These are phyloP conservation scores for Neolecta irregularis DNA, from an alignment of 1,139 yeast genomes.

Conservation along the genomic window DNA sequence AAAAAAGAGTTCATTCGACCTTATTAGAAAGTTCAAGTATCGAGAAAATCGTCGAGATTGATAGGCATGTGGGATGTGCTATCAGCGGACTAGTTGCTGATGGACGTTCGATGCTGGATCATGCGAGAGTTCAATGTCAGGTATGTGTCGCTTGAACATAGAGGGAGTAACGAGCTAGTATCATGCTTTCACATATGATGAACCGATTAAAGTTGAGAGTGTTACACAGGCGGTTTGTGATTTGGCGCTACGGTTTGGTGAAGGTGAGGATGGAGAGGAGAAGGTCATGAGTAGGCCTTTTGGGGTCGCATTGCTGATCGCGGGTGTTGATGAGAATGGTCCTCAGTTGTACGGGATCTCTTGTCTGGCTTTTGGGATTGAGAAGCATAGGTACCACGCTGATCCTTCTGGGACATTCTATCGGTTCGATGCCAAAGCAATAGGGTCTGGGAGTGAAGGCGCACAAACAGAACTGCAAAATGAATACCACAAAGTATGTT, in stretches of 20 bases:
- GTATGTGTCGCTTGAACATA: conserved; percentile 3
- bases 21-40: conserved; percentile 82
- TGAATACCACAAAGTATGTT: conserved; percentile 51
- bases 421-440: conserved; percentile 95
- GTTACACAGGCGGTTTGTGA: conserved; percentile 95
- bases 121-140: conserved; percentile 82
- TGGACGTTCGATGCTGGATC: conserved; percentile 97
- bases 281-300: conserved; percentile 97
- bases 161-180: no score
- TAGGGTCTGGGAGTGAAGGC: conserved; percentile 97
- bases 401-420: conserved; percentile 98
- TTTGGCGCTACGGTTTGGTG: conserved; percentile 91
- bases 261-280: conserved; percentile 95
- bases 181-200: conserved; percentile 82
- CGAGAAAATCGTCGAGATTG: conserved; percentile 92
- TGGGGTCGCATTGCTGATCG: conserved; percentile 92
- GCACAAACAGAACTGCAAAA: conserved; percentile 96
- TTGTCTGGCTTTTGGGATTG: not conserved
- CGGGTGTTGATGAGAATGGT: conserved; percentile 91
- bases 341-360: conserved; percentile 46
- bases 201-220: conserved; percentile 80
- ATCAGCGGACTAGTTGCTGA: conserved; percentile 98
- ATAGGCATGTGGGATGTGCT: conserved; percentile 90
- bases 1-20: conserved; percentile 89
- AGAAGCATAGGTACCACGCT: conserved; percentile 50